Evolutionary conservation across 345 rosid species (phyloP), one percentile per base, ranked within the genome.

Genomic region (Carallia pectinifolia): DNA sequence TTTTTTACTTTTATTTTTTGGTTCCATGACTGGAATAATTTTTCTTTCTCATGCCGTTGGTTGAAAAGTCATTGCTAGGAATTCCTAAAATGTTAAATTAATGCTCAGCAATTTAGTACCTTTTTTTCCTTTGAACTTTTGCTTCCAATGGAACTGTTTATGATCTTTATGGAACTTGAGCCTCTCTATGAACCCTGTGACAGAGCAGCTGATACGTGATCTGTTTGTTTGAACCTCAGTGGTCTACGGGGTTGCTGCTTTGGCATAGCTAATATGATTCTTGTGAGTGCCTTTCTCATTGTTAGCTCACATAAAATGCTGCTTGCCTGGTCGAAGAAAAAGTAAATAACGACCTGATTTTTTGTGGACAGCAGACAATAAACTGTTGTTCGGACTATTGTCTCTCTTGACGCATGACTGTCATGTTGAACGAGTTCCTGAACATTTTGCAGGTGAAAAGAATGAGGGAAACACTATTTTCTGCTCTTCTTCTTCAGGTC

Each of bases 201-300:
- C 47, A 39, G 58, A 70, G 50, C 64, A 77, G 71, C 84, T 84
- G 74, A 85, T 59, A 30, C 37, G 12, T 63, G 9, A 61, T 73
- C 34, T 84, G 55, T 84, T 69, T 53, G 68, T 84, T 61, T 74
- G 73, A 68, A 74, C 68, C 81, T 67, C 93, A 91, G 99, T 69
- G 99, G 97, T 69, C 71, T 91, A 72, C 80, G 99, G 55, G 99
- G 99, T 77, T 88, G 89, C 93, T 95, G 80, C 78, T 91, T 91
- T 79, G 90, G 97, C 81, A 84, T 95, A 73, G 97, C 97, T 19
- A 95, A 95, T 79, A 91, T 91, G 99, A 89, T 95, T 75, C 97
- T 95, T 76, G 99, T 95, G 85, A 88, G 97, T 90, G 80, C 29
- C 54, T 64, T 7, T 69, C 56, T 53, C 48, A 69, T 38, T 40